Percentiles rank a stretch among this genome's conserved stretches.
Conservation (phyloP, 2,329 filamentous ascomycete genomes). For the Nemania sp. region DNA sequence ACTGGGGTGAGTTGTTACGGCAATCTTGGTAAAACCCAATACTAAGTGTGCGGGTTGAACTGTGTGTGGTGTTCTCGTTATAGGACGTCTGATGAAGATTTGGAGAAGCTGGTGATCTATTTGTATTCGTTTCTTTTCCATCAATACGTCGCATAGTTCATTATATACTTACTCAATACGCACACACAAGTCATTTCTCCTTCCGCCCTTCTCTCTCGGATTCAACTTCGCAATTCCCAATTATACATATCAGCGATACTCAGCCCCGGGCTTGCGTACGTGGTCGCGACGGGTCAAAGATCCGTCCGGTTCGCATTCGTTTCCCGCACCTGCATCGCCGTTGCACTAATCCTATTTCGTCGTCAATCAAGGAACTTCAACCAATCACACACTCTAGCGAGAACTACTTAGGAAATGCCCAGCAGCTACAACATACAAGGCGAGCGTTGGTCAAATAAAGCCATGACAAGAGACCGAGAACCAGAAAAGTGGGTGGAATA, state of each 20-base stretch:
- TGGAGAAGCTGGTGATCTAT: no score
- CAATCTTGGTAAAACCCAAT: no score
- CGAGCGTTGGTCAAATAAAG: not conserved
- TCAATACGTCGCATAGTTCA: no score
- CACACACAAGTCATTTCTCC: no score
- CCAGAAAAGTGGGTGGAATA: no score
- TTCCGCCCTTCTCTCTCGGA: not conserved
- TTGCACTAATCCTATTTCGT: not conserved
- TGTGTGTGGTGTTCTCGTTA: no score
- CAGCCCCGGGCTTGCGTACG: not conserved
- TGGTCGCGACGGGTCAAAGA: not conserved
- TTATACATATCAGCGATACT: not conserved
- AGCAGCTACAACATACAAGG: no score
- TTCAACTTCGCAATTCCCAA: not conserved
- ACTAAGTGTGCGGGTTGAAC: no score
- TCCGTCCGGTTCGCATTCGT: slow-evolving; percentile 4
- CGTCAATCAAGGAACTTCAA: not conserved
- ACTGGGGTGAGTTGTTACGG: no score
- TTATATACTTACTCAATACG: no score
- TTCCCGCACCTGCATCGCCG: not conserved
- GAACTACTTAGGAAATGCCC: slow-evolving; percentile 12
- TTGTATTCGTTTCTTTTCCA: no score
- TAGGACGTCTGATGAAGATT: no score
- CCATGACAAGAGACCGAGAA: not conserved
- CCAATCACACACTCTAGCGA: slow-evolving; percentile 6